Evolutionary conservation across 2,329 filamentous ascomycete genomes (phyloP).

Genomic region (Clonostachys solani): DNA sequence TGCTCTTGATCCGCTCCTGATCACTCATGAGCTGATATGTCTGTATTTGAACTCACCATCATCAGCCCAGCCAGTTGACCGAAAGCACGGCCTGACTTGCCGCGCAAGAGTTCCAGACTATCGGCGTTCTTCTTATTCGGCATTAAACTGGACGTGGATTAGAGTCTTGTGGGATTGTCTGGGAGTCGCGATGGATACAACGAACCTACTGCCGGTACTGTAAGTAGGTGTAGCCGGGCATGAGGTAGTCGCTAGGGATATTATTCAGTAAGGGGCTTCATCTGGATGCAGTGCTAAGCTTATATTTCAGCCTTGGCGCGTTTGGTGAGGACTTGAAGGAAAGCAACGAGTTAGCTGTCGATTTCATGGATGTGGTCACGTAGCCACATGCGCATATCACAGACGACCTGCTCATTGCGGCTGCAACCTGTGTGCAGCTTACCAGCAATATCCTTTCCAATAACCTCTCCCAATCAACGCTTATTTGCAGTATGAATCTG

Average conservation of each 20-base stretch:
- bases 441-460: slow-evolving; percentile 65
- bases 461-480: slow-evolving; percentile 59
- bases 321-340: slow-evolving; percentile 12
- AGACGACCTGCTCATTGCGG: slow-evolving; percentile 70
- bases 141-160: no score
- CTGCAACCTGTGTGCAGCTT: slow-evolving; percentile 69
- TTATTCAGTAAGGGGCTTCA: slow-evolving; percentile 7
- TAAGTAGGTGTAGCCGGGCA: slow-evolving; percentile 19
- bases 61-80: slow-evolving; percentile 50
- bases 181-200: slow-evolving; percentile 39
- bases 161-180: no score
- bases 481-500: slow-evolving; percentile 52
- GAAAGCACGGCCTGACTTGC: slow-evolving; percentile 16
- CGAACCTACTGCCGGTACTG: slow-evolving; percentile 16
- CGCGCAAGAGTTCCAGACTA: slow-evolving; percentile 15
- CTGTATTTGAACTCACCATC: slow-evolving; percentile 32
- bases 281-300: slow-evolving; percentile 8
- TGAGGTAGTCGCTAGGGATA: slow-evolving; percentile 15
- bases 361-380: slow-evolving; percentile 14
- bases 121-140: slow-evolving; percentile 34
- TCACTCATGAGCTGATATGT: slow-evolving; percentile 15
- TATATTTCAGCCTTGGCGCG: slow-evolving; percentile 19
- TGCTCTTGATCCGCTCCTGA: slow-evolving; percentile 55
- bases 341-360: slow-evolving; percentile 13
- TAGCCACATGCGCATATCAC: slow-evolving; percentile 68